Base-by-base conservation (phyloP, 192 early-diverging fungal species). In the Backusella psychrophila region DNA sequence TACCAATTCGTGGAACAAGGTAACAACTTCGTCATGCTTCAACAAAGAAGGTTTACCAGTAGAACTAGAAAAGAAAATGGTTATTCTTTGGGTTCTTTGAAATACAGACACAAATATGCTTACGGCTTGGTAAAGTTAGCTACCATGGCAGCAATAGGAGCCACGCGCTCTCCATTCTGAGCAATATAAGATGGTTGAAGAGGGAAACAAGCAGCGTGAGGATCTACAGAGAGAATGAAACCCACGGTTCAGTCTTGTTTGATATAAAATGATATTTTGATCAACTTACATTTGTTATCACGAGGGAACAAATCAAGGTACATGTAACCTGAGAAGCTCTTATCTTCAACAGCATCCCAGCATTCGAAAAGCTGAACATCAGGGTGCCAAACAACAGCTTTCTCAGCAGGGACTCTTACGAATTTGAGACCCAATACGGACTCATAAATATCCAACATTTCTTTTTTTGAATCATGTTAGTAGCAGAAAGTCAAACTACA, bases 1-100 rank as follows among this genome's bases (percentile, higher is more conserved):
- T 39, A 93, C 95, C 76, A 96, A 87, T 82, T 96, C 95, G 75
- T 96, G 95, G 87, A 94, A 93, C 66, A 93, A 89, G 4, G 95
- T 96, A 39, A 87, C 86, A 15, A 93, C 92, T 81, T 96, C 94
- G 72, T 81, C 83, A 79, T 96, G 95, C 79, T 91, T 92, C 34
- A 95, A 85, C 52, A 95, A 79, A 11, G 93, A 90, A 31, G 94
- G 95, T 23, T 87, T 84, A 15, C 85, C 85, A 2, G 87, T 63
- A 12, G 92, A 91, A 1, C 89, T 88, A 39, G 19, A n/a, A 53
- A 17, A 42, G 29, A 72, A 39, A n/a, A 44, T 34, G 6, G 29
- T 44, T 23, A 76, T 14, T 44, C 8, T 33, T 12, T 6, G 3
- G n/a, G 36, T 29, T 17, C n/a, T 38, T 39, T 84, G 70, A 31